Percentiles rank a stretch among this genome's conserved stretches.
Evolutionary conservation across 2,329 filamentous ascomycete species (phyloP).

Genomic region (Blumeriella jaapii): DNA sequence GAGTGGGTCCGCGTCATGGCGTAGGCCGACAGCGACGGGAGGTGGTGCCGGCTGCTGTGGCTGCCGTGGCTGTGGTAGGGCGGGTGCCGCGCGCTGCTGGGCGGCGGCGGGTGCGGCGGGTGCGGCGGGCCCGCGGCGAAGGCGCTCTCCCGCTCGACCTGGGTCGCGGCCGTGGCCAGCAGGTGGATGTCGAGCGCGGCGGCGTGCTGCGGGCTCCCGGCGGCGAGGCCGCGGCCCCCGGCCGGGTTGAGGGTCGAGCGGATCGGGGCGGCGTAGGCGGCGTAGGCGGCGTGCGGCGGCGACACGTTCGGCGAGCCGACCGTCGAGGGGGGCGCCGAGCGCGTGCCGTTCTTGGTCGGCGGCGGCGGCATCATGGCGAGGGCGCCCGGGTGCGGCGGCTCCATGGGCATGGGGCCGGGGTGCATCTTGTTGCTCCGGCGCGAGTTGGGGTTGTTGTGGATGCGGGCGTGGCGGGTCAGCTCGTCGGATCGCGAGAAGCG

Average conservation of each 20-base stretch:
- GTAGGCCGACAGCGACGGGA: slow-evolving; percentile 58
- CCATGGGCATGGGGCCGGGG: slow-evolving; percentile 30
- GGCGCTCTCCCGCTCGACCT: slow-evolving; percentile 47
- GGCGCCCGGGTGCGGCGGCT: background rate
- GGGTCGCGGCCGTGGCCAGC: slow-evolving; percentile 48
- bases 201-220: slow-evolving; percentile 31
- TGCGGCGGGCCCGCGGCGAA: slow-evolving; percentile 20
- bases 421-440: slow-evolving; percentile 77
- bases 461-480: slow-evolving; percentile 89
- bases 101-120: slow-evolving; percentile 27
- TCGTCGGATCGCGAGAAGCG: slow-evolving; percentile 95
- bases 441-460: slow-evolving; percentile 98
- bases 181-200: slow-evolving; percentile 41
- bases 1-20: slow-evolving; percentile 88
- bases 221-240: slow-evolving; percentile 35
- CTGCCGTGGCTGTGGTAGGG: slow-evolving; percentile 37
- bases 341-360: slow-evolving; percentile 68
- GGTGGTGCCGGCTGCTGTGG: slow-evolving; percentile 37
- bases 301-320: slow-evolving; percentile 92
- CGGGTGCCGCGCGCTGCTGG: slow-evolving; percentile 39
- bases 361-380: slow-evolving; percentile 35
- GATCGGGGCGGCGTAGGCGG: slow-evolving; percentile 58
- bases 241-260: slow-evolving; percentile 34
- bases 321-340: slow-evolving; percentile 78
- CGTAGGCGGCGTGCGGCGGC: slow-evolving; percentile 84